Evolutionary conservation across 345 rosid genomes (phyloP), one percentile per base, ranked within the genome.

Genomic region (Abelmoschus esculentus): DNA sequence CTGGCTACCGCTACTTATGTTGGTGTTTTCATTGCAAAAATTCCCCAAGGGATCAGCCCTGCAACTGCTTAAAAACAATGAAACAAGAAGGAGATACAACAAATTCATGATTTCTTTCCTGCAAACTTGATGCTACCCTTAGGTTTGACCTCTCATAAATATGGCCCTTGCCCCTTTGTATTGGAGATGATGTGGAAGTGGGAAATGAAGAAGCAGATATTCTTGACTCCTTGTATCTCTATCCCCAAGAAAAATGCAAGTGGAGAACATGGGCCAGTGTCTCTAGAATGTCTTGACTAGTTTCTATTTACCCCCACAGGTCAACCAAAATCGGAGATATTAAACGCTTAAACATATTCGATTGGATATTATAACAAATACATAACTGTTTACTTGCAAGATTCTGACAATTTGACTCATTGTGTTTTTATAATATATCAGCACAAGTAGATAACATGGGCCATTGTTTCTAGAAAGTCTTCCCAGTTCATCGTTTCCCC

Each of bases 21-120:
- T 72, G 44, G 83, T 73, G 67, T 71, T 60, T 13, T 77, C 61
- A 73, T 81, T 80, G 84, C 89, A 88, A 67, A 75, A 80, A 3
- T 90, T 59, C 59, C 90, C 87, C 19, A 86, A 31, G 64, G 91
- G 86, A 61, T 86, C 87, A 42, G 79, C 86, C 28, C 8, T 61
- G 79, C 74, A 79, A 52, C 50, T 62, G 67, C 58, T 70, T 17
- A 82, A 34, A 56, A 81, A 61, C 15, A 74, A n/a, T 11, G 52
- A 63, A 66, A 66, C 4, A 47, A 65, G 69, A 44, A 46, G 69
- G 31, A 47, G 7, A 52, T 46, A 26, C 14, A 28, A 26, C 40
- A 46, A 46, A 26, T 14, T 66, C 69, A 26, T 26, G 52, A 42
- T 29, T 17, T 5, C 3, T 61, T 61, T n/a, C 54, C 22, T 65